Base-by-base conservation (phyloP, 1,284 basidiomycete species). In the Chalciporus piperatoides region DNA sequence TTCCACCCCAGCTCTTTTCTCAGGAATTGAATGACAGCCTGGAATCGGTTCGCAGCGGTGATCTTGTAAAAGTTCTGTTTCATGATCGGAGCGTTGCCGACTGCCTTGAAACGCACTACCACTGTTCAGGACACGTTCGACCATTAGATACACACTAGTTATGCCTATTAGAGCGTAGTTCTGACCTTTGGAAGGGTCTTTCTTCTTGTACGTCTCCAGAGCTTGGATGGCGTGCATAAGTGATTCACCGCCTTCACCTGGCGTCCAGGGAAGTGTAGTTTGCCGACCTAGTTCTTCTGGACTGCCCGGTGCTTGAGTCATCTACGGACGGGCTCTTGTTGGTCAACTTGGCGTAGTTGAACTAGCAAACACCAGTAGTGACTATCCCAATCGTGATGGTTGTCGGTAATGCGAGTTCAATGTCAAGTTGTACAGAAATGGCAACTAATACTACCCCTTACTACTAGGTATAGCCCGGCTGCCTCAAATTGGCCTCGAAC, bases 31-130 rank as follows among this genome's bases (percentile, higher is more conserved):
- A 97, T 95, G 48, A 98, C 96, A 1, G 93, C 90, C 65, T 97
- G 93, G 64, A 98, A 99, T 47, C 89, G 80, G 69, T 97, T 96
- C 41, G 89, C 88, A 4, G 94, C 90, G 0, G 93, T 95, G 59
- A 98, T 96, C 75, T 96, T 96, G 81, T 94, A 97, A 65, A 96
- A 90, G 72, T 97, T 97, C 73, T 96, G 90, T 73, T 90, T 96
- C 94, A 98, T 97, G 61, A 98, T 95, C 1, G 96, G 96, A 0
- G 95, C 95, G 58, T 95, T 95, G 38, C 96, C 96, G n/a, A 97
- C 92, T 1, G 95, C 94, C 67, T 97, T 97, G 82, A 98, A 99
- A 35, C 93, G 85, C 8, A 99, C 93, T 50, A 98, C 89, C 48
- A 98, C 95, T 97, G 66, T 30, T 33, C 10, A 33, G 19, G 25